Evolutionary conservation across 192 early-diverging fungal genomes (phyloP).

Genomic region (Coemansia sp.): DNA sequence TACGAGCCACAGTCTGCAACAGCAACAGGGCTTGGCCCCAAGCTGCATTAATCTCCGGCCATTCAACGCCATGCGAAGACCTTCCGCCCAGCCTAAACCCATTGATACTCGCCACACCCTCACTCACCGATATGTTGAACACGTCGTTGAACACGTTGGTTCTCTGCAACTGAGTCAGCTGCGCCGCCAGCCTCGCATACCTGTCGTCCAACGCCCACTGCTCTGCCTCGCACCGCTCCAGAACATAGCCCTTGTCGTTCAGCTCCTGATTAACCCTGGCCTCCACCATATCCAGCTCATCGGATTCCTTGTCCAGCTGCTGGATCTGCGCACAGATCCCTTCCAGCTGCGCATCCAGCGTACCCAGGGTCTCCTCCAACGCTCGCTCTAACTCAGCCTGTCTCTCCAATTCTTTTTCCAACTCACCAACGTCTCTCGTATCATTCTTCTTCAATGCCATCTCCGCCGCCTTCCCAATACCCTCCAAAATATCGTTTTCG

Average conservation of each 20-base stretch:
- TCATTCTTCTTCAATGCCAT: constrained; percentile 27
- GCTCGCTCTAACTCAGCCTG: constrained; percentile 50
- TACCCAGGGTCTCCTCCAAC: constrained; percentile 46
- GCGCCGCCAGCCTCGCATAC: constrained; percentile 72
- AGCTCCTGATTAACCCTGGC: constrained; percentile 62
- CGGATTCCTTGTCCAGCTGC: constrained; percentile 53
- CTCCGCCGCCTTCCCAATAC: constrained; percentile 65
- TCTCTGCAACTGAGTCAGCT: constrained; percentile 81
- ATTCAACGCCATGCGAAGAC: constrained; percentile 81
- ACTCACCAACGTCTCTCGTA: constrained; percentile 35
- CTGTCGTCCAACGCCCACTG: constrained; percentile 76
- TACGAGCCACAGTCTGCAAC: constrained; percentile 82
- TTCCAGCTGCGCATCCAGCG: constrained; percentile 50
- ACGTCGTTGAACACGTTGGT: constrained; percentile 96
- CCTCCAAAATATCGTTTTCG: constrained; percentile 76
- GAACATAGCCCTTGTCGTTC: constrained; percentile 67
- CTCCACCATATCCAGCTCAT: constrained; percentile 48
- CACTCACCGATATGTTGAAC: constrained; percentile 84
- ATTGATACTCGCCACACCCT: constrained; percentile 91
- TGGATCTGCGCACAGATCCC: constrained; percentile 47
- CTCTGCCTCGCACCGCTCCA: constrained; percentile 70
- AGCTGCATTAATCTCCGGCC: constrained; percentile 96
- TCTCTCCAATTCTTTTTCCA: constrained; percentile 59
- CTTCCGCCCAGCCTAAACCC: constrained; percentile 84
- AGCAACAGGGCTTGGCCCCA: constrained; percentile 89